These are phyloP conservation scores for Capsicum baccatum DNA, from an alignment of 257 asterid species.

Conservation along the genomic window DNA sequence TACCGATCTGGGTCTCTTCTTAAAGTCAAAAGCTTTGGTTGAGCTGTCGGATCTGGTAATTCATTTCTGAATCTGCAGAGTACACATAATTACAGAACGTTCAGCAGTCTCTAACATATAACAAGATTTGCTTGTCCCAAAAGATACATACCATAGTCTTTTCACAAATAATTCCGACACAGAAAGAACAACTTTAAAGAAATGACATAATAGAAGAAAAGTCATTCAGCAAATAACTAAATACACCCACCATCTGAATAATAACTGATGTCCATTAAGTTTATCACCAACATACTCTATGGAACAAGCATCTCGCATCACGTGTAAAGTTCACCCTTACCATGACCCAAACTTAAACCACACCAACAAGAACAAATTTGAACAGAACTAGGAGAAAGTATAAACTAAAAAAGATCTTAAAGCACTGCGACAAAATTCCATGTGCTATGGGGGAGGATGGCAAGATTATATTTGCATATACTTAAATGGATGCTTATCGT, in stretches of 20 bases:
- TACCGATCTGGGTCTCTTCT: conserved; percentile 91
- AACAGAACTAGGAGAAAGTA: conserved; percentile 8
- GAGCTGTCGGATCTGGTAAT: conserved; percentile 97
- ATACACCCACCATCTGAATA: not conserved
- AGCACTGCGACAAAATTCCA: not conserved
- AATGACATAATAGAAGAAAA: not conserved
- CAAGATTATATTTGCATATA: not conserved
- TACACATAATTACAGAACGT: not conserved
- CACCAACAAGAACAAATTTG: not conserved
- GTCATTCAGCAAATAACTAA: not conserved
- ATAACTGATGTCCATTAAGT: not conserved
- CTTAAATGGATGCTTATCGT: not conserved
- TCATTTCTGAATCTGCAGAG: conserved; percentile 90
- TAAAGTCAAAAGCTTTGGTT: conserved; percentile 79
- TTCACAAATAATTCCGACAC: not conserved
- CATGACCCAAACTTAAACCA: not conserved
- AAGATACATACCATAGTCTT: conserved; percentile 8
- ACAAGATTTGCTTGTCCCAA: not conserved
- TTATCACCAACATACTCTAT: not conserved
- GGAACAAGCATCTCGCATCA: not conserved
- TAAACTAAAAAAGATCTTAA: not conserved
- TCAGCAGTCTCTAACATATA: not conserved
- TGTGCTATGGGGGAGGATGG: not conserved
- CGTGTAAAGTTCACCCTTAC: not conserved
- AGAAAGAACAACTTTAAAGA: not conserved